Evolutionary conservation across 2,329 filamentous ascomycete genomes (phyloP).

Genomic region (Verticillium nonalfalfae): DNA sequence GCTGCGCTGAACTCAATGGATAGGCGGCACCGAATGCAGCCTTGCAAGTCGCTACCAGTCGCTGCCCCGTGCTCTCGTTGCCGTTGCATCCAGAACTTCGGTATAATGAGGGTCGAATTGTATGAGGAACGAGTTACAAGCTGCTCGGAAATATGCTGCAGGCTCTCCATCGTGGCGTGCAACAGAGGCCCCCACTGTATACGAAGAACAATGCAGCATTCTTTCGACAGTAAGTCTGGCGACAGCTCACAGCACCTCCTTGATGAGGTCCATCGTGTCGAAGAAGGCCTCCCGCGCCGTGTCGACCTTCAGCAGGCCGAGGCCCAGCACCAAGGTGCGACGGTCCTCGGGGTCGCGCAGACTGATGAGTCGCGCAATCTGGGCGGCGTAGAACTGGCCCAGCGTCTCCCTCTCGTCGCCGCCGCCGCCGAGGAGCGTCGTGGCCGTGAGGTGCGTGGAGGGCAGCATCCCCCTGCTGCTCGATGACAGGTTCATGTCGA

Average conservation of each 20-base stretch:
- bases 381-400: constrained; percentile 82
- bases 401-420: constrained; percentile 72
- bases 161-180: too few species aligned
- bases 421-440: constrained; percentile 79
- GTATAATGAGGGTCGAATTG: neutral
- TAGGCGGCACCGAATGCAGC: neutral
- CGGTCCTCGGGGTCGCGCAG: constrained; percentile 61
- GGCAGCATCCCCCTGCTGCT: constrained; percentile 55
- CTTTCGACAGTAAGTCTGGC: neutral
- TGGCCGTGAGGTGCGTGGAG: constrained; percentile 75
- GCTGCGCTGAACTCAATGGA: neutral
- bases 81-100: neutral
- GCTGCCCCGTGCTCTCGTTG: neutral
- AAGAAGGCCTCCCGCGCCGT: constrained; percentile 53
- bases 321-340: constrained; percentile 54
- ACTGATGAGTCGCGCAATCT: constrained; percentile 76
- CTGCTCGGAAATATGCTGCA: too few species aligned
- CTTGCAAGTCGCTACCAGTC: neutral
- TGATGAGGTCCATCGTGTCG: constrained; percentile 57
- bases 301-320: constrained; percentile 48
- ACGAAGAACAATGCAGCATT: neutral
- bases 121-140: too few species aligned
- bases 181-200: neutral
- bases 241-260: constrained; percentile 43
- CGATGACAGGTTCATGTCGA: constrained; percentile 52